phyloP scores from a whole-genome alignment of 371 early-diverging fungal genomes.

The Blakeslea trispora region DNA sequence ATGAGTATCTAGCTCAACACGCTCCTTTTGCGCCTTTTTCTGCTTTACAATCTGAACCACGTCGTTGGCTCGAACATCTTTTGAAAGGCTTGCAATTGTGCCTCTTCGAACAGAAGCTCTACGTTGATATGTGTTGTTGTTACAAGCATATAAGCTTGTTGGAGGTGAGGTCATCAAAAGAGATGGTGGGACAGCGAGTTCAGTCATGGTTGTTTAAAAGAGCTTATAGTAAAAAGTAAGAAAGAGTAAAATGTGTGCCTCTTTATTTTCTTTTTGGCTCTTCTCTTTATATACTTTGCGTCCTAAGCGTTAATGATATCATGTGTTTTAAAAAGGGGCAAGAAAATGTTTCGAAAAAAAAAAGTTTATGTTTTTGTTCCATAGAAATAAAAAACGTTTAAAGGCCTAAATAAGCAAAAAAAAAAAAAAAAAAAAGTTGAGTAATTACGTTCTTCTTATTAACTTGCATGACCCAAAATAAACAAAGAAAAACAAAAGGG shows the following conservation, averaged over 20 bases:
- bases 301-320: constrained; percentile 7
- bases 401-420: too few relatives aligned
- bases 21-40: constrained; percentile 13
- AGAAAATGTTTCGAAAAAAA: background rate
- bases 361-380: background rate
- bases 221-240: constrained; percentile 5
- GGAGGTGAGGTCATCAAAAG: constrained; percentile 8
- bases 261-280: background rate
- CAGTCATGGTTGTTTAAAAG: constrained; percentile 13
- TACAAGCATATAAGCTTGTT: constrained; percentile 1
- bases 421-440: too few relatives aligned
- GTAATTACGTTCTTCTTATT: too few relatives aligned
- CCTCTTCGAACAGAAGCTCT: constrained; percentile 23
- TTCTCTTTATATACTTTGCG: background rate
- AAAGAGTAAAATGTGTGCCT: too few relatives aligned
- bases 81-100: constrained; percentile 27
- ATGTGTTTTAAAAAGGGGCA: constrained; percentile 9
- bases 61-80: constrained; percentile 21
- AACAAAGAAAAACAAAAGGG: too few relatives aligned
- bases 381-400: too few relatives aligned
- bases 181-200: constrained; percentile 1
- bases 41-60: constrained; percentile 12
- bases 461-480: too few relatives aligned
- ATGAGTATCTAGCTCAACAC: background rate
- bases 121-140: constrained; percentile 5